A percentile compares a stretch with the other conserved stretches of the same genome.
Conservation (phyloP, 495 filamentous ascomycete genomes). For the Penicillium silybi region DNA sequence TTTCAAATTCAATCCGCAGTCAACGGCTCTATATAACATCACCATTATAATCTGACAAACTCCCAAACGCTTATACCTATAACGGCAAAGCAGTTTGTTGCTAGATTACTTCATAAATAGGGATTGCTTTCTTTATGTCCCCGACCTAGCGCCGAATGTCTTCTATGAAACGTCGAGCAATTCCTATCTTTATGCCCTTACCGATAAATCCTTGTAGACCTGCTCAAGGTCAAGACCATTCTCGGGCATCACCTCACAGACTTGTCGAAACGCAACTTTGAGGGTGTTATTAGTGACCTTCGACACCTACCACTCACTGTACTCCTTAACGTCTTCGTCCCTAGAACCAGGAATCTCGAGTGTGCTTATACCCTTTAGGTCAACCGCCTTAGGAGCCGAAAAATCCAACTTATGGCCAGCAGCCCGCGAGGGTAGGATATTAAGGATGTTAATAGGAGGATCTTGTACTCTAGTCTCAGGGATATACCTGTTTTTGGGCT, state of each 20-base stretch:
- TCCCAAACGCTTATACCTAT: no score
- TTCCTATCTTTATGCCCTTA: constrained; percentile 1
- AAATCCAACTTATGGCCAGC: not conserved
- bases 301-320: constrained; percentile 20
- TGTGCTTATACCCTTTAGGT: not conserved
- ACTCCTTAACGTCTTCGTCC: constrained; percentile 20
- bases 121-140: not conserved
- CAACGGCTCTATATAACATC: no score
- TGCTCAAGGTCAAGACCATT: constrained; percentile 25
- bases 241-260: constrained; percentile 13
- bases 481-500: not conserved
- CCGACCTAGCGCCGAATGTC: not conserved
- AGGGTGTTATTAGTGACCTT: constrained; percentile 10
- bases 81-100: no score
- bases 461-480: not conserved
- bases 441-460: constrained; percentile 22
- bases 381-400: not conserved
- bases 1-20: no score
- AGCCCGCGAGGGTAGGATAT: constrained; percentile 14
- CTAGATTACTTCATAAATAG: no score
- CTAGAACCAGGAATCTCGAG: constrained; percentile 6
- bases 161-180: not conserved
- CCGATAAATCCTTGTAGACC: constrained; percentile 19
- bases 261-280: constrained; percentile 18
- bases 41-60: no score